A percentile compares a stretch with the other conserved stretches of the same genome.
Conservation (phyloP, 2,329 filamentous ascomycete species). For the Botrytis sinoallii region DNA sequence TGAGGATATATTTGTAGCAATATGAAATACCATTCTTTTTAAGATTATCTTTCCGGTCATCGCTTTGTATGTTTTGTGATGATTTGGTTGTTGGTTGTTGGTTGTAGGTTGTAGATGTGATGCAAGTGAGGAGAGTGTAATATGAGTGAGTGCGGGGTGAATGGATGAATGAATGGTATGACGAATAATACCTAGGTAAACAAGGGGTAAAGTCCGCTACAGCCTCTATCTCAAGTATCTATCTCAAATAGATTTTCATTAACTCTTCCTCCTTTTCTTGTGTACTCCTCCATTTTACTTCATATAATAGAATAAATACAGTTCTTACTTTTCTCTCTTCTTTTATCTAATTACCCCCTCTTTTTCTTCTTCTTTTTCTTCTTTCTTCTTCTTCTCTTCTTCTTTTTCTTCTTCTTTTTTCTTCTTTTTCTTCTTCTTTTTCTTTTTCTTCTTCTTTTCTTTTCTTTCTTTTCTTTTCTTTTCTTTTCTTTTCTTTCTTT, state of each 20-base stretch:
- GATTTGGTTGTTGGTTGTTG: neutral
- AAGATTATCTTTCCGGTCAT: neutral
- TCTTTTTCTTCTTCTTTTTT: too few relatives aligned
- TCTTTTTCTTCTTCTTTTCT: too few relatives aligned
- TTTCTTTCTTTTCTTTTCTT: too few relatives aligned
- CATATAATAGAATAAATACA: too few relatives aligned
- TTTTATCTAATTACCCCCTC: too few relatives aligned
- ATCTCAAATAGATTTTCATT: neutral
- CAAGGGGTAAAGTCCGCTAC: neutral
- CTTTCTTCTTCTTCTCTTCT: too few relatives aligned
- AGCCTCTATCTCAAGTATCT: neutral
- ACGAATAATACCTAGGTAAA: neutral
- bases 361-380: too few relatives aligned
- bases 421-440: too few relatives aligned
- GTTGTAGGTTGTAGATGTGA: neutral
- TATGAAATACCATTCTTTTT: slow-evolving; percentile 16
- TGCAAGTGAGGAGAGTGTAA: neutral
- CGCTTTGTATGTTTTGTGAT: neutral
- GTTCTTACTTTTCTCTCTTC: too few relatives aligned
- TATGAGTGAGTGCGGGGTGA: neutral
- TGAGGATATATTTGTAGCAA: slow-evolving; percentile 20
- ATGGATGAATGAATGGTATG: neutral
- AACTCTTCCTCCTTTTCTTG: too few relatives aligned
- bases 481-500: too few relatives aligned
- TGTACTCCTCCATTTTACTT: too few relatives aligned